Conservation (phyloP, 331 rosid genomes). For the Cydonia oblonga region DNA sequence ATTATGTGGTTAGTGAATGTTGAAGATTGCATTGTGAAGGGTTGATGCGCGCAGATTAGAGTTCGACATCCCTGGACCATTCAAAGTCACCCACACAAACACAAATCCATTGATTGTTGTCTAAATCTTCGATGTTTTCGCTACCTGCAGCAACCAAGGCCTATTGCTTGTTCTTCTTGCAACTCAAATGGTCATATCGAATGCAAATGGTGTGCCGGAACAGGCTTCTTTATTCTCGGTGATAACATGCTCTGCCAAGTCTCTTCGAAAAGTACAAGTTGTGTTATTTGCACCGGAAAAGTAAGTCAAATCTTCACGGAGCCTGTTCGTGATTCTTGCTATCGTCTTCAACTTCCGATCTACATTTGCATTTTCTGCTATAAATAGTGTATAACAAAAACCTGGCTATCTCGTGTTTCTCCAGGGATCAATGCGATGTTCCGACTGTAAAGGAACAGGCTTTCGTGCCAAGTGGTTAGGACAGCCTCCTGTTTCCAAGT, state of each 20-base stretch:
- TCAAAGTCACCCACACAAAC: neutral
- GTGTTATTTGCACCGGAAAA: conserved; percentile 68
- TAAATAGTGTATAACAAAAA: neutral
- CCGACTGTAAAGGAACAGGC: conserved; percentile 89
- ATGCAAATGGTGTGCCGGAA: conserved; percentile 89
- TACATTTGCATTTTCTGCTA: neutral
- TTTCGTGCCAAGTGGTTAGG: conserved; percentile 97
- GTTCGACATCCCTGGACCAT: neutral
- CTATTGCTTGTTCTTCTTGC: conserved; percentile 78
- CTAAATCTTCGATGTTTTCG: conserved; percentile 9
- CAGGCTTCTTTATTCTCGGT: conserved; percentile 77
- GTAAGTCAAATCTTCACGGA: conserved; percentile 17
- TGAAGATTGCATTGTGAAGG: neutral
- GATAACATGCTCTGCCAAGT: conserved; percentile 89
- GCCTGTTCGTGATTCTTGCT: too few species aligned
- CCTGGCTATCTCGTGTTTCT: neutral
- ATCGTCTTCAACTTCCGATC: neutral
- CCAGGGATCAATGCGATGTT: conserved; percentile 22
- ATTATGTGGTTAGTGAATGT: neutral
- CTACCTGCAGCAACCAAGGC: conserved; percentile 80
- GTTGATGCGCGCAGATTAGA: neutral
- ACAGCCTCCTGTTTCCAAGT: conserved; percentile 54
- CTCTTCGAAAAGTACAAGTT: conserved; percentile 63
- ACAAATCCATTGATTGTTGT: neutral
- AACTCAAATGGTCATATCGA: conserved; percentile 69